A percentile compares a stretch with the other conserved stretches of the same genome.
phyloP scores from a whole-genome alignment of 257 asterid species.

The Solanum acaule region DNA sequence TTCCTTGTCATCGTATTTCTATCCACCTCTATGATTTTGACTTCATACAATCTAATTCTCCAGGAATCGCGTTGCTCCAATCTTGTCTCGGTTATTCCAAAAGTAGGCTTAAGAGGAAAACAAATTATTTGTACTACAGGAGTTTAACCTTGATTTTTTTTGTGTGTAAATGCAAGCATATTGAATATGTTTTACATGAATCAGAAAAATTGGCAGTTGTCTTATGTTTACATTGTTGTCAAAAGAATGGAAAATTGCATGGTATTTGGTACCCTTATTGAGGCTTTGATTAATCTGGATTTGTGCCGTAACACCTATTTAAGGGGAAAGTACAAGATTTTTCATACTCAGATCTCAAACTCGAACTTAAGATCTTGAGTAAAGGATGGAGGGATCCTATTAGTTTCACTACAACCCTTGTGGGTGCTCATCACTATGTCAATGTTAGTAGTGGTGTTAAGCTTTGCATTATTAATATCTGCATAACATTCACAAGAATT shows the following conservation, averaged over 20 bases:
- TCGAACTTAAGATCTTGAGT: neutral
- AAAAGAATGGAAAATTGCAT: too few species aligned
- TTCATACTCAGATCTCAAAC: neutral
- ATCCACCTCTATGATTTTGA: constrained; percentile 60
- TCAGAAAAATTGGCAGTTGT: neutral
- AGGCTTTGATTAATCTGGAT: neutral
- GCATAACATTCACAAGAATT: neutral
- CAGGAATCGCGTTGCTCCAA: neutral
- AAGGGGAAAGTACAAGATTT: neutral
- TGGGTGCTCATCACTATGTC: neutral
- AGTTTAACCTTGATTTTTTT: neutral
- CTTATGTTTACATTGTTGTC: too few species aligned
- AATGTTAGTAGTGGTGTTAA: neutral
- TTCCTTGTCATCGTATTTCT: constrained; percentile 77
- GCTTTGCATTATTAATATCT: neutral
- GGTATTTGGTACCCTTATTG: neutral
- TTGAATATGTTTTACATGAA: neutral
- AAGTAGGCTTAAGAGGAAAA: neutral
- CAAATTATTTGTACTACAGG: neutral
- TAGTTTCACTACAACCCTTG: neutral
- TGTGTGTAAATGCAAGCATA: neutral
- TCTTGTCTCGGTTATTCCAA: neutral
- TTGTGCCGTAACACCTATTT: neutral
- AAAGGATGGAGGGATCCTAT: neutral
- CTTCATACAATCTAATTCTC: constrained; percentile 21